A percentile compares a stretch with the other conserved stretches of the same genome.
Conservation (phyloP, 768 basidiomycete species). For the Tulasnella calospora region DNA sequence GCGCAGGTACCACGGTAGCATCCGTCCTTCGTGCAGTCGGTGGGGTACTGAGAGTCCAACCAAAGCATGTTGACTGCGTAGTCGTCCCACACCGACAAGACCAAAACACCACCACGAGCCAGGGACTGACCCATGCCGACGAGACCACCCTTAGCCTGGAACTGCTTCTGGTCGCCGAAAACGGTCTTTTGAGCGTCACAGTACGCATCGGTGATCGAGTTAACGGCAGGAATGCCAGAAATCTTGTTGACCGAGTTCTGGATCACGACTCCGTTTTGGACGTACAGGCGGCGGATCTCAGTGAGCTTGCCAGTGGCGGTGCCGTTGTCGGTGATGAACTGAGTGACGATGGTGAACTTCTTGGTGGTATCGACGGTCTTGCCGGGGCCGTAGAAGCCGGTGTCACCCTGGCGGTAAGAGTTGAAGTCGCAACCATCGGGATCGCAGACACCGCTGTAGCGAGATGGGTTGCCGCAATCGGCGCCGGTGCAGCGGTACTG, state of each 20-base stretch:
- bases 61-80: constrained; percentile 46
- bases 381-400: constrained; percentile 46
- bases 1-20: constrained; percentile 25
- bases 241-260: constrained; percentile 48
- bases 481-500: constrained; percentile 44
- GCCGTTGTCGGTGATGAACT: constrained; percentile 50
- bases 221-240: constrained; percentile 37
- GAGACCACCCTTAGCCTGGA: constrained; percentile 44
- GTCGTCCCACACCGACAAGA: constrained; percentile 53
- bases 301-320: constrained; percentile 46
- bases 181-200: constrained; percentile 29
- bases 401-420: constrained; percentile 53
- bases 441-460: constrained; percentile 42
- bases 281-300: constrained; percentile 44
- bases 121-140: constrained; percentile 38
- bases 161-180: constrained; percentile 46
- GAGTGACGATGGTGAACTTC: constrained; percentile 55
- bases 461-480: constrained; percentile 27
- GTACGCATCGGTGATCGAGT: constrained; percentile 28
- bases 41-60: constrained; percentile 24
- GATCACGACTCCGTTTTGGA: constrained; percentile 51
- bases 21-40: constrained; percentile 17
- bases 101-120: constrained; percentile 46
- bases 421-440: constrained; percentile 59
- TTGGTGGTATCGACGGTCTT: constrained; percentile 48